Evolutionary conservation across 2,329 filamentous ascomycete species (phyloP), one percentile per base, ranked within the genome.

Genomic region (Fusarium sp.): DNA sequence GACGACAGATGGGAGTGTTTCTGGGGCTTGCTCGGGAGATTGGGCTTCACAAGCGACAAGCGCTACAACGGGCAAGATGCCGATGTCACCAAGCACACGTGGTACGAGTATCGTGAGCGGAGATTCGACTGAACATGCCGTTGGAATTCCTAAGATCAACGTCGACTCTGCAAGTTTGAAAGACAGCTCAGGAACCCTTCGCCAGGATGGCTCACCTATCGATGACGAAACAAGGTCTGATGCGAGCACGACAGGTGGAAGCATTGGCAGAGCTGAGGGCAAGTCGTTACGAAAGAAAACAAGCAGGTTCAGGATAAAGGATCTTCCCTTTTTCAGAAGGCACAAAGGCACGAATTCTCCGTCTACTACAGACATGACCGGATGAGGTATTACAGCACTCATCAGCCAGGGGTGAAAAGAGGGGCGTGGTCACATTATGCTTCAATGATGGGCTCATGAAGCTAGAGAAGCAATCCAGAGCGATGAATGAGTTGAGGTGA

Each of bases 21-120:
- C 88, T 13, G 86, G 84, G 4, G 87, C 86, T 1, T 85, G 84
- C 54, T 85, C 86, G 1, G 89, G 87, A 15, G 90, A 91, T 75
- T 91, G 89, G 88, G 87, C 88, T 6, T 90, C 88, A 8, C 89
- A 91, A 74, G 88, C 87, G 9, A 91, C 89, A 20, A 91, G 89
- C 75, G 89, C 89, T 14, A 90, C 89, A 4, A 91, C 89, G 4
- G 87, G 89, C 56, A 91, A 90, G 81, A 87, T 90, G 87, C 89
- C 90, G 8, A 82, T 91, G 41, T 91, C 90, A 30, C 90, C 90
- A 6, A 91, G 89, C 78, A 92, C 90, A 6, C 86, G 90, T 77
- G 90, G 89, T 44, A 92, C 90, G 24, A 92, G 90, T 79, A 89
- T 92, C 71, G 87, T 90, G 73, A 91, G 89, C 80, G 85, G 86